Evolutionary conservation across 345 rosid species (phyloP), one percentile per base, ranked within the genome.

Genomic region (Eucalyptus dawsonii): DNA sequence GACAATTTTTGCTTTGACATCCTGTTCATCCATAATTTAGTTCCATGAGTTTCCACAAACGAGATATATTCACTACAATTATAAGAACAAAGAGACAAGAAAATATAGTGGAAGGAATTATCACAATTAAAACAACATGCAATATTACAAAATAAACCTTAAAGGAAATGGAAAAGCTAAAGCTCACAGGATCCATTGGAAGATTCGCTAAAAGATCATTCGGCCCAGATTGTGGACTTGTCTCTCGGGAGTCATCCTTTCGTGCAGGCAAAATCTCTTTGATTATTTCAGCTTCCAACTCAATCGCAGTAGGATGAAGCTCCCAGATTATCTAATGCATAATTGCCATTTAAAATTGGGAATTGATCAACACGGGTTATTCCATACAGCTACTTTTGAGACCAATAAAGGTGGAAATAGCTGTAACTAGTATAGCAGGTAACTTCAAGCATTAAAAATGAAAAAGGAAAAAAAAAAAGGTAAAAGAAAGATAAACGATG

Each of bases 281-380:
- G 80, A 92, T 81, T n/a, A 90, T 50, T 51, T 83, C 90, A 40
- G 90, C 56, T 86, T 90, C 89, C 87, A 88, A 86, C 89, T 93
- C 95, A 29, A 51, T 34, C 31, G 88, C 47, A 40, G 92, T 89
- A 8, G 91, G 95, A 65, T 93, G 88, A 21, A 93, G 92, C 88
- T 88, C 88, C 93, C 92, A 91, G 47, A 88, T 90, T 89, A 93
- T 90, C 95, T 93, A 88, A n/a, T 80, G 86, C 6, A 83, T 19
- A 90, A 86, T 25, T 86, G 50, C 40, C 42, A 50, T 65, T 40
- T 56, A 76, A 40, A 34, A 76, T 40, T 76, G 16, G 22, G 85
- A 40, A 76, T 40, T 76, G 29, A 76, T 76, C 47, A 11, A 22
- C 44, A 34, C 81, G 1, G 29, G 76, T n/a, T 14, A 76, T 76